These are phyloP conservation scores for Hirsutella thompsonii DNA, from an alignment of 2,329 filamentous ascomycete species.

Conservation along the genomic window DNA sequence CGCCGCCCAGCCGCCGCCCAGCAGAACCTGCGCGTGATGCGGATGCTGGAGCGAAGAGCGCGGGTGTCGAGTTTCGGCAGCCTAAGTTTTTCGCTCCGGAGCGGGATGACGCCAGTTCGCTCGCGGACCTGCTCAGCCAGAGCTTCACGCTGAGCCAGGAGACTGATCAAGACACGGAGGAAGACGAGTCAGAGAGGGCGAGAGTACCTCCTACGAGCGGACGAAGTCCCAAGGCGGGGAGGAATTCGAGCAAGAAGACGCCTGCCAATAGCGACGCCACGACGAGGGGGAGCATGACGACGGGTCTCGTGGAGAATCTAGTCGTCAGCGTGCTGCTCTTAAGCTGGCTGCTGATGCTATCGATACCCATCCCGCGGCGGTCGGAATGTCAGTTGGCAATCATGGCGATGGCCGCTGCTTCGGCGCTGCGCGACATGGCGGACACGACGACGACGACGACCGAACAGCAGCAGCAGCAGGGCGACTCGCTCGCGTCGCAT, in stretches of 20 bases:
- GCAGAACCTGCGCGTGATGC: conserved; percentile 2
- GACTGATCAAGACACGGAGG: conserved; percentile 8
- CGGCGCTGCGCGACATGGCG: conserved; percentile 17
- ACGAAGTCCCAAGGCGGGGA: not conserved
- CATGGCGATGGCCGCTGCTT: conserved; percentile 14
- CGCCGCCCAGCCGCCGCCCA: conserved; percentile 11
- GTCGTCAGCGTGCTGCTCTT: conserved; percentile 10
- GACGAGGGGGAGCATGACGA: no score
- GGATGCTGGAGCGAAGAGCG: conserved; percentile 6
- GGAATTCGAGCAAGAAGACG: not conserved
- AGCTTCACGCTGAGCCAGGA: conserved; percentile 28
- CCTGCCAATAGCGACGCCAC: not conserved
- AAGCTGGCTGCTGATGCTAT: conserved; percentile 13
- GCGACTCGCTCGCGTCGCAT: conserved; percentile 7
- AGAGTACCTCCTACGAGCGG: not conserved
- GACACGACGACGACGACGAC: no score
- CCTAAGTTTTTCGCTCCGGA: conserved; percentile 46
- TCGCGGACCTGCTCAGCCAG: conserved; percentile 31
- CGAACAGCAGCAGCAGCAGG: conserved; percentile 4
- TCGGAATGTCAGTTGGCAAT: conserved; percentile 15
- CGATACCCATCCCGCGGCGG: conserved; percentile 10
- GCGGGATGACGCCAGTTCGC: conserved; percentile 23
- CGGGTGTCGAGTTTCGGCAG: conserved; percentile 37
- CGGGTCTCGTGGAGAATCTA: conserved; percentile 6
- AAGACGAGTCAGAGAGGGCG: not conserved